Percentiles rank a stretch among this genome's conserved stretches.
phyloP scores from a whole-genome alignment of 345 rosid species.

The Camelina neglecta region DNA sequence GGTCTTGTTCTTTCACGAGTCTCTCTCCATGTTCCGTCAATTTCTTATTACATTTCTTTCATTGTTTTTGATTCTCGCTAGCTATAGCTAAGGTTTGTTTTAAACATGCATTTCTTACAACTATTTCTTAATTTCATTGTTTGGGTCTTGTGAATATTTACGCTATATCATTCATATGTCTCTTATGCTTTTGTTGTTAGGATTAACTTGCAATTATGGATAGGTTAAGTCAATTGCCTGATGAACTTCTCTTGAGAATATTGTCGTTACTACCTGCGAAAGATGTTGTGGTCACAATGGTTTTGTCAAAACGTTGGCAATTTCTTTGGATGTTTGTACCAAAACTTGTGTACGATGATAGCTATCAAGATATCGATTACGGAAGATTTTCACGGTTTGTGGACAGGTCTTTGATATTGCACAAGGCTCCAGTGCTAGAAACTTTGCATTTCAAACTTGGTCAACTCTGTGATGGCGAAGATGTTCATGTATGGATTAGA shows the following conservation, averaged over 20 bases:
- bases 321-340: conserved; percentile 31
- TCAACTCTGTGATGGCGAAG: not conserved
- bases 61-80: too few species aligned
- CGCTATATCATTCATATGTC: too few species aligned
- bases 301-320: too few species aligned
- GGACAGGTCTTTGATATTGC: not conserved
- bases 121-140: too few species aligned
- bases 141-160: too few species aligned
- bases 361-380: not conserved
- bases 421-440: conserved; percentile 5
- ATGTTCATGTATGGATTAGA: conserved; percentile 10
- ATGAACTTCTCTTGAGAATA: too few species aligned
- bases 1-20: too few species aligned
- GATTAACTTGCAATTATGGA: conserved; percentile 3
- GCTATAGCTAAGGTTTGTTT: too few species aligned
- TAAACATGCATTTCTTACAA: too few species aligned
- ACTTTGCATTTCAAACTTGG: conserved; percentile 23
- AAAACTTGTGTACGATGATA: conserved; percentile 1
- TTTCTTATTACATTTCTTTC: too few species aligned
- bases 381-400: conserved; percentile 18
- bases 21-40: too few species aligned
- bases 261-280: conserved; percentile 12
- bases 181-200: too few species aligned
- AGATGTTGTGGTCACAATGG: not conserved
- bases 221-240: not conserved